Percentiles rank a stretch among this genome's conserved stretches.
These are phyloP conservation scores for Musa beccarii DNA, from an alignment of 176 grass and related monocot species.

Conservation along the genomic window DNA sequence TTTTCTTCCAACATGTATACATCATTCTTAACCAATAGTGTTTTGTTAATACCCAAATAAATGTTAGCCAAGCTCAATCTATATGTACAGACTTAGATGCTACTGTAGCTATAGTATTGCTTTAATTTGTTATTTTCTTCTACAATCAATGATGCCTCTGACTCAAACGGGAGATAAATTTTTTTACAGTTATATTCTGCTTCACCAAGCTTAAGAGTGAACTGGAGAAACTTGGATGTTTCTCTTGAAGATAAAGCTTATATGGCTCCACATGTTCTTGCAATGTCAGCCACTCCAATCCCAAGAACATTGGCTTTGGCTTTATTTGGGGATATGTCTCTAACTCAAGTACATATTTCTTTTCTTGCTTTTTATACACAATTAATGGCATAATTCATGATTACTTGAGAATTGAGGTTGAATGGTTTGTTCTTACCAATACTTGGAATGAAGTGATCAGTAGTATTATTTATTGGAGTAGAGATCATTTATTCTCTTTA, in stretches of 20 bases:
- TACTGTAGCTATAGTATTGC: conserved; percentile 9
- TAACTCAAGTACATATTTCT: conserved; percentile 62
- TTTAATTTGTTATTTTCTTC: conserved; percentile 7
- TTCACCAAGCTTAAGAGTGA: conserved; percentile 35
- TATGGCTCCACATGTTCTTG: conserved; percentile 97
- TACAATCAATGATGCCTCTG: not conserved
- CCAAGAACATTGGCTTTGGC: conserved; percentile 90
- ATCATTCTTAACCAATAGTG: not conserved
- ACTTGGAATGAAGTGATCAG: not conserved
- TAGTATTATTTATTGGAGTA: too few relatives aligned
- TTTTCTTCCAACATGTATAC: not conserved
- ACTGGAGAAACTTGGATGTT: conserved; percentile 30
- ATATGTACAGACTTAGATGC: not conserved
- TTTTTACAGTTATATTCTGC: conserved; percentile 49
- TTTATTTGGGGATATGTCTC: conserved; percentile 93
- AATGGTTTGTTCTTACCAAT: not conserved
- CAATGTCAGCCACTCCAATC: conserved; percentile 93
- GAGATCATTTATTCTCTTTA: not conserved
- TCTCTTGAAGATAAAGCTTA: conserved; percentile 56
- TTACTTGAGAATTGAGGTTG: not conserved
- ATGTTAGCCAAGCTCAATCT: not conserved
- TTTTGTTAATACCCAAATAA: too few relatives aligned
- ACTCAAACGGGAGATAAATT: not conserved
- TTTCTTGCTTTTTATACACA: not conserved
- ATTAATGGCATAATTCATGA: not conserved